Evolutionary conservation across 106 monocot species (phyloP), one percentile per base, ranked within the genome.

Genomic region (Agapanthus africanus): DNA sequence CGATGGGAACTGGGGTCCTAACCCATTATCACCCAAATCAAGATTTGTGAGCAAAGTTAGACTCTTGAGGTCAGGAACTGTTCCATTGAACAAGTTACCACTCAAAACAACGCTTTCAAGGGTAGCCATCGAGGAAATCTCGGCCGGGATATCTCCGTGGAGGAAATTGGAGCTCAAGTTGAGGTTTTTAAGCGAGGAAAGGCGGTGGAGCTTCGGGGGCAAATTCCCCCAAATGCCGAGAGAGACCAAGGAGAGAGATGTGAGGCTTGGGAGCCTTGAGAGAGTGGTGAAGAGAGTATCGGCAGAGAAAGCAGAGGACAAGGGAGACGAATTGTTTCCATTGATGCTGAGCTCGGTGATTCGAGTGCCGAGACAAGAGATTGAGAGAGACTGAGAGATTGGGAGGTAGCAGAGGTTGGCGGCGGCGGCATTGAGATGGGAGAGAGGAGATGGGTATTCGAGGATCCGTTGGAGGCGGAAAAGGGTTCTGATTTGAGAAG

Each of bases 221-320:
- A 99, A 73, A 11, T 79, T 69, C 0, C 97, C 97, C 82, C 84
- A 87, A 44, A 99, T 42, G 37, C 97, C 97, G 65, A 99, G 84
- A 9, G 84, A 87, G 59, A 83, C 84, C 21, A 99, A 82, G 28
- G 92, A 82, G 49, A 99, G 77, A 6, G 50, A 31, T 27, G 71
- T 54, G 51, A 99, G 73, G 62, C 47, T 69, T 3, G 82, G 84
- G 56, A 99, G 72, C 38, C 68, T 52, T 16, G 92, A 35, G 61
- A 99, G 80, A 22, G 87, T 82, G 59, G 80, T 83, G 82, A 99
- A 92, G 67, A 99, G 75, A 33, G 86, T 72, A 61, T 85, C 82
- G 19, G 79, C 64, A 63, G 91, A 88, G 83, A 99, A 99, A 59
- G 62, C 27, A 16, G 75, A 10, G 32, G 92, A 76, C 26, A 87